Conservation (phyloP, 495 filamentous ascomycete species). For the Pseudoneurospora amorphoporcata region DNA sequence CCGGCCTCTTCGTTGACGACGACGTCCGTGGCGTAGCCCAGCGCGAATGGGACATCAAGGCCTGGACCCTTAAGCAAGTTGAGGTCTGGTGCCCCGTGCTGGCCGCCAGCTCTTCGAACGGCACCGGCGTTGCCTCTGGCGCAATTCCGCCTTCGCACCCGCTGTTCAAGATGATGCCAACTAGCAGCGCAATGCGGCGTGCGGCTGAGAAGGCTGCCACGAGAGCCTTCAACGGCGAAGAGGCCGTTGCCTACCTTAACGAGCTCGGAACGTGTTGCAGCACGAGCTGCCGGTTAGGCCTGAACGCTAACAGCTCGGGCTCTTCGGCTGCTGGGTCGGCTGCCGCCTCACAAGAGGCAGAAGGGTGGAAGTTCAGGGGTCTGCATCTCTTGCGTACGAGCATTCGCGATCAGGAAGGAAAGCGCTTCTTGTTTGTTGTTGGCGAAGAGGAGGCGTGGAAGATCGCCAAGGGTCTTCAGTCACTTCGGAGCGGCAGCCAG, state of each 20-base stretch:
- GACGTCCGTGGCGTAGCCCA: conserved; percentile 78
- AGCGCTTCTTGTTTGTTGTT: conserved; percentile 73
- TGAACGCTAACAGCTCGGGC: conserved; percentile 4
- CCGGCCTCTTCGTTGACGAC: conserved; percentile 94
- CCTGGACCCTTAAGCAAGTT: conserved; percentile 86
- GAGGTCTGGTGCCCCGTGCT: conserved; percentile 74
- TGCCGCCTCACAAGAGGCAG: conserved; percentile 35
- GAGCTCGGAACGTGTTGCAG: conserved; percentile 53
- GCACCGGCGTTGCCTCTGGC: conserved; percentile 5
- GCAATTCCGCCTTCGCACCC: conserved; percentile 29
- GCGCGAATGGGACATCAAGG: conserved; percentile 96
- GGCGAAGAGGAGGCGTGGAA: conserved; percentile 87
- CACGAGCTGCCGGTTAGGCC: conserved; percentile 43
- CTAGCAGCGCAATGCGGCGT: conserved; percentile 19
- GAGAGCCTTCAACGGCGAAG: conserved; percentile 43
- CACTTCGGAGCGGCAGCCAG: conserved; percentile 60
- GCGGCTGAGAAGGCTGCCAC: conserved; percentile 37
- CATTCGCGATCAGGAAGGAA: conserved; percentile 74
- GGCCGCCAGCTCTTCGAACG: conserved; percentile 24
- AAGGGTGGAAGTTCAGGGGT: conserved; percentile 40
- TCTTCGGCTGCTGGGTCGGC: conserved; percentile 21
- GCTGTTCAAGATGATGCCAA: conserved; percentile 27
- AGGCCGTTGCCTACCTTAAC: conserved; percentile 50
- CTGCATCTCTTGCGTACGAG: conserved; percentile 75
- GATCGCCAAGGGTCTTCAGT: conserved; percentile 68